Evolutionary conservation across 148 eudicot genomes (phyloP), one percentile per base, ranked within the genome.

Genomic region (Rhododendron mucronatum): DNA sequence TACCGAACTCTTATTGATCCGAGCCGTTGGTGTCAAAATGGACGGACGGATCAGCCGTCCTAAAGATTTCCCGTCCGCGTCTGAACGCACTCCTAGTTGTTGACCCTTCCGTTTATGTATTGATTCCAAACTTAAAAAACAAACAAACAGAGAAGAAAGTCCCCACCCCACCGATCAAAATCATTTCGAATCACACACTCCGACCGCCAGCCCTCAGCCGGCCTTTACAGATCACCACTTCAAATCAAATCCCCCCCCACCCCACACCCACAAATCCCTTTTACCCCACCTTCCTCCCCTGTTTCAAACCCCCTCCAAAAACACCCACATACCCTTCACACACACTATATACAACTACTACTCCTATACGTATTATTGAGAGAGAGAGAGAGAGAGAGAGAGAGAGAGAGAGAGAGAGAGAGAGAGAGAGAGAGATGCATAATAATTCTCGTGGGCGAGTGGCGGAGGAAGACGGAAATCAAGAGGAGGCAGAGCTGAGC

Each of bases 381-480:
- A 83, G 47, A 35, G 69, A 20, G 28, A 71, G 63, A 57, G 26
- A 59, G 67, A 3, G 73, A 82, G 61, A 83, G 47, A 35, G 69
- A 20, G 28, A 71, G 63, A 57, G 26, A 61, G 67, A 63, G 71
- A 63, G 69, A 63, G 69, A 63, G 53, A 59, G 20, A 82, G 61
- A 82, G 23, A 47, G 63, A 65, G 77, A 13, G 76, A 83, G 67
- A 84, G 51, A 41, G 57, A 83, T 39, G 23, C 7, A 4, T 4
- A 55, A 83, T 14, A 61, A 21, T 50, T 44, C 39, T 50, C 35
- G 61, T 30, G 78, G 16, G 23, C 63, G 4, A 86, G 90, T 90
- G 94, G 93, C 94, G 15, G 95, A 92, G 83, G 92, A 92, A 78
- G 96, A 93, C 21, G 91, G 92, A 39, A 84, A 75, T 59, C 80